These are phyloP conservation scores for Chlorella sp. DNA, from an alignment of 139 green algal species.

Conservation along the genomic window DNA sequence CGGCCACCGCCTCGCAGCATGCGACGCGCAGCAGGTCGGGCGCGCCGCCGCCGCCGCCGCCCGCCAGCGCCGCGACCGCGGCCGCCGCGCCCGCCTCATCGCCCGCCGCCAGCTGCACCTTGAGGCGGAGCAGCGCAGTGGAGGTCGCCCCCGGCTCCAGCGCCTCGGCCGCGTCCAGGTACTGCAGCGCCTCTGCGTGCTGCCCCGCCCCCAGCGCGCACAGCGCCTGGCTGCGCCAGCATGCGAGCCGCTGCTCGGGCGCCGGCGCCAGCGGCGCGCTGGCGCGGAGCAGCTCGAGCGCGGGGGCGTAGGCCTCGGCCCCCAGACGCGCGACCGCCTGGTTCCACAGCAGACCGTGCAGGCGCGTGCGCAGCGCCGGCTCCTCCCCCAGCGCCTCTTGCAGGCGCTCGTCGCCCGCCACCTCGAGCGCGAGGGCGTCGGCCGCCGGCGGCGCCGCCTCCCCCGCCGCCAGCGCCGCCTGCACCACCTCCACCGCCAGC, in stretches of 20 bases:
- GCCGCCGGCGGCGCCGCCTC: not conserved
- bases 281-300: conserved; percentile 9
- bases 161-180: not conserved
- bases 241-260: not conserved
- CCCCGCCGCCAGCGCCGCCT: not conserved
- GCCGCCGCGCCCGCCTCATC: not conserved
- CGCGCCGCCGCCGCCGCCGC: not conserved
- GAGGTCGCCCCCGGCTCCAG: not conserved
- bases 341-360: conserved; percentile 24
- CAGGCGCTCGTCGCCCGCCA: conserved; percentile 14
- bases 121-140: conserved; percentile 19
- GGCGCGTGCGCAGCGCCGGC: not conserved
- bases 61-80: not conserved
- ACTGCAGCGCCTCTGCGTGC: conserved; percentile 17
- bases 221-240: conserved; percentile 7
- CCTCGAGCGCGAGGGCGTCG: conserved; percentile 16
- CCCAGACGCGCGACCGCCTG: conserved; percentile 6
- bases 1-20: conserved; percentile 17
- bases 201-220: not conserved
- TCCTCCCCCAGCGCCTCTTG: conserved; percentile 10
- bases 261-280: not conserved
- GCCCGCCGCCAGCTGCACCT: not conserved
- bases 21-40: conserved; percentile 17
- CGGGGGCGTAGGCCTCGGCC: not conserved
- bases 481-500: conserved; percentile 8